phyloP scores from a whole-genome alignment of 352 stramenopile genomes.

The Albugo laibachii region DNA sequence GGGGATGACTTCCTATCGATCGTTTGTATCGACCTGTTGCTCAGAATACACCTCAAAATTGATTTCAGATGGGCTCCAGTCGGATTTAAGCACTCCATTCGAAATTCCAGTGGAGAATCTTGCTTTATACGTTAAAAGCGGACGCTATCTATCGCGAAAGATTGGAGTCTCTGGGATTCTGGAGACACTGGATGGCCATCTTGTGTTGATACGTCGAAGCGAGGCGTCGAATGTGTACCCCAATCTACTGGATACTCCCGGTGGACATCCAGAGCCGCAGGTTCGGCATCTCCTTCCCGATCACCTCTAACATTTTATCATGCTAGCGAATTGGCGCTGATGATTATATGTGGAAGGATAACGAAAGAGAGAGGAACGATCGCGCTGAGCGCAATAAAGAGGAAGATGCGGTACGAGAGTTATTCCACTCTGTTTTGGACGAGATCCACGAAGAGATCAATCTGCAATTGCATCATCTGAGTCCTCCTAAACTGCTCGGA shows the following conservation, averaged over 20 bases:
- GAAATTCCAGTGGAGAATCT: conserved; percentile 3
- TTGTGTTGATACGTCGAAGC: conserved; percentile 53
- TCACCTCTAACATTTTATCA: not conserved
- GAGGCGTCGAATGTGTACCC: conserved; percentile 47
- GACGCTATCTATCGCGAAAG: conserved; percentile 31
- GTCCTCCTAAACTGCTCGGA: conserved; percentile 33
- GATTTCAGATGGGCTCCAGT: conserved; percentile 11
- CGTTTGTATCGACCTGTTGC: conserved; percentile 57
- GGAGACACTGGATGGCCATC: conserved; percentile 31
- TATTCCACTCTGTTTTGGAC: conserved; percentile 51
- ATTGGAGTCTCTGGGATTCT: conserved; percentile 51
- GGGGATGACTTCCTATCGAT: conserved; percentile 26
- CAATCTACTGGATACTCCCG: conserved; percentile 50
- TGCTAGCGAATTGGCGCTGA: not conserved
- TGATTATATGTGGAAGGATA: too few relatives aligned
- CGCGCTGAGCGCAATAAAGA: conserved; percentile 4
- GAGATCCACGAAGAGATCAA: conserved; percentile 74
- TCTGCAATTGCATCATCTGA: conserved; percentile 13
- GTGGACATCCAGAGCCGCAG: conserved; percentile 51
- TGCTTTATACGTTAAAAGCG: conserved; percentile 16
- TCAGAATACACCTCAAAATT: conserved; percentile 18
- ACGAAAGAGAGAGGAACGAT: too few relatives aligned
- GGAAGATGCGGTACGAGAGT: conserved; percentile 13
- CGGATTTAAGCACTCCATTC: not conserved
- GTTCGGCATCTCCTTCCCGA: conserved; percentile 4